A percentile compares a stretch with the other conserved stretches of the same genome.
Conservation (phyloP, 495 filamentous ascomycete genomes). For the Penicillium desertorum region DNA sequence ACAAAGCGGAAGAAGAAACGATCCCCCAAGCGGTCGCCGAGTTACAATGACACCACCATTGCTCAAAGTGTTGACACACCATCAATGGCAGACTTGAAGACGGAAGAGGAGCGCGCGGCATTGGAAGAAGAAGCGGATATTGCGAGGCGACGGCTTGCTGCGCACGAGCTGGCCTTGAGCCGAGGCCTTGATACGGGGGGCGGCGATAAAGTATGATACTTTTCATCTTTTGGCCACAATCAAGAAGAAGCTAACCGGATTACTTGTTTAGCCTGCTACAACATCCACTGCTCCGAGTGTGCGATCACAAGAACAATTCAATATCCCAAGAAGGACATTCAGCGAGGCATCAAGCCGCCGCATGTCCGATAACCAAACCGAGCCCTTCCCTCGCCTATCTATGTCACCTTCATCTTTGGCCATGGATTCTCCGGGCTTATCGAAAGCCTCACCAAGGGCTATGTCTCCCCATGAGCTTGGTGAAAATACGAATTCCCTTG, state of each 20-base stretch:
- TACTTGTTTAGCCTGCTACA: slow-evolving; percentile 12
- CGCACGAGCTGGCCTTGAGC: slow-evolving; percentile 66
- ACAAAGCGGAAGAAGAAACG: slow-evolving; percentile 37
- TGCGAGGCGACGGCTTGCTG: slow-evolving; percentile 67
- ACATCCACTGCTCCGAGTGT: slow-evolving; percentile 9
- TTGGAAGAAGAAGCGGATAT: slow-evolving; percentile 70
- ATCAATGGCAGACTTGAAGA: slow-evolving; percentile 70
- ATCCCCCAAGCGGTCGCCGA: slow-evolving; percentile 26
- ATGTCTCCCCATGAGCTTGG: slow-evolving; percentile 11
- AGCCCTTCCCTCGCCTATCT: slow-evolving; percentile 42
- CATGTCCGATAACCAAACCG: slow-evolving; percentile 29
- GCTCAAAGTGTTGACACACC: slow-evolving; percentile 36
- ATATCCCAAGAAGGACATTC: slow-evolving; percentile 7
- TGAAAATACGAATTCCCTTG: not conserved
- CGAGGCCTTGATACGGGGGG: slow-evolving; percentile 55
- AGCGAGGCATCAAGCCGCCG: slow-evolving; percentile 22
- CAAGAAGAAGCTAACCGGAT: slow-evolving; percentile 11
- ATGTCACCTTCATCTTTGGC: slow-evolving; percentile 11
- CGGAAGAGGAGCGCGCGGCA: slow-evolving; percentile 70
- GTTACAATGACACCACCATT: slow-evolving; percentile 11
- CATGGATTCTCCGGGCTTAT: slow-evolving; percentile 8
- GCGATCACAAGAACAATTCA: slow-evolving; percentile 7
- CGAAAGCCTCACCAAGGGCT: slow-evolving; percentile 11
- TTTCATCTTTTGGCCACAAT: too few relatives aligned
- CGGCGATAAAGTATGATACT: slow-evolving; percentile 15